Percentiles rank a stretch among this genome's conserved stretches.
These are phyloP conservation scores for Diospyros lotus DNA, from an alignment of 148 eudicot genomes.

Conservation along the genomic window DNA sequence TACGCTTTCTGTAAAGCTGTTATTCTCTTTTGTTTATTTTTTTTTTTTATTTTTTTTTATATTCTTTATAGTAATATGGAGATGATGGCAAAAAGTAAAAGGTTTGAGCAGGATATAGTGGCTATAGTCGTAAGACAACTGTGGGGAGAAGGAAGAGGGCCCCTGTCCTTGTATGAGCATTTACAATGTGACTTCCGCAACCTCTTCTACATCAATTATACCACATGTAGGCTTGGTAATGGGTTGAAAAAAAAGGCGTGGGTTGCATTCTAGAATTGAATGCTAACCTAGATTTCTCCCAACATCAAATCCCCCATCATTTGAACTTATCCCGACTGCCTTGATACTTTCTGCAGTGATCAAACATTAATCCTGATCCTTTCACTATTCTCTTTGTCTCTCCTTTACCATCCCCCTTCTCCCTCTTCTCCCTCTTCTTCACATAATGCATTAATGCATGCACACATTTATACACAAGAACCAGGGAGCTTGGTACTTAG, in stretches of 20 bases:
- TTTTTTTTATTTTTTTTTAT: background rate
- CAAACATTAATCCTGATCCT: no score
- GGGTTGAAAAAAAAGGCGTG: slow-evolving; percentile 80
- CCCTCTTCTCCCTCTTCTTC: no score
- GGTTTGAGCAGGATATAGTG: slow-evolving; percentile 62
- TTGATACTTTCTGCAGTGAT: no score
- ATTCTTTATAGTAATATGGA: slow-evolving; percentile 31
- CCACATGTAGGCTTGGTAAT: slow-evolving; percentile 35
- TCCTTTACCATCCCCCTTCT: no score
- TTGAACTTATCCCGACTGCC: no score
- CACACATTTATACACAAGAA: no score
- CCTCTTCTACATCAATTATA: slow-evolving; percentile 59
- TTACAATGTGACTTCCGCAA: slow-evolving; percentile 70
- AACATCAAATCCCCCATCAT: slow-evolving; percentile 19
- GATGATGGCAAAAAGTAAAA: slow-evolving; percentile 74
- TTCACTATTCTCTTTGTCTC: no score
- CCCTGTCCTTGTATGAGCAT: slow-evolving; percentile 74
- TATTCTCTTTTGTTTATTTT: background rate
- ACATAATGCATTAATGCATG: no score
- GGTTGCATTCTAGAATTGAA: slow-evolving; percentile 84
- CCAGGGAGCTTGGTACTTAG: no score
- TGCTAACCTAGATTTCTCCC: slow-evolving; percentile 80
- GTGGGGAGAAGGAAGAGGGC: slow-evolving; percentile 54
- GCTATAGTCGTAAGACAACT: slow-evolving; percentile 19
- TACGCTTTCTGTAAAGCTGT: background rate